Evolutionary conservation across 176 grass and related monocot species (phyloP).

Genomic region (Lolium perenne): DNA sequence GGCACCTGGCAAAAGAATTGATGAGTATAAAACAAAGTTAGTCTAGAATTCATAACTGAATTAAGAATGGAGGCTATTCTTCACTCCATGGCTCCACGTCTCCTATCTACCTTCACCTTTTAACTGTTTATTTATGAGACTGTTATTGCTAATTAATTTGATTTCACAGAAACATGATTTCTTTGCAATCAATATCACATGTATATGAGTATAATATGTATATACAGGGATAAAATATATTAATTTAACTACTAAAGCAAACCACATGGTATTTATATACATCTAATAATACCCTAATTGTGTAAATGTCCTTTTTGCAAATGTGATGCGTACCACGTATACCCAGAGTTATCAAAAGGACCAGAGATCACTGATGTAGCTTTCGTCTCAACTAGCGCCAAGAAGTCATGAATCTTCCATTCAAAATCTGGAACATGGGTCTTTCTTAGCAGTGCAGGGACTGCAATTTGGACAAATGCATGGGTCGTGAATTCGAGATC

Average conservation of each 20-base stretch:
- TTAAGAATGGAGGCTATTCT: not conserved
- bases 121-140: not conserved
- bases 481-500: not conserved
- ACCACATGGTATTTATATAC: not conserved
- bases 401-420: slow-evolving; percentile 49
- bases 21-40: not conserved
- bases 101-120: not conserved
- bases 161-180: not conserved
- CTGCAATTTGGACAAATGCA: slow-evolving; percentile 22
- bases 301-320: not conserved
- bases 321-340: slow-evolving; percentile 17
- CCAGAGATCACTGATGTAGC: not conserved
- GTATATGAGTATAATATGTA: not conserved
- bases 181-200: not conserved
- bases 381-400: slow-evolving; percentile 28
- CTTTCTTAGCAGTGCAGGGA: not conserved
- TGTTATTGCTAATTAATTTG: slow-evolving; percentile 3
- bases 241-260: not conserved
- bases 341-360: slow-evolving; percentile 9
- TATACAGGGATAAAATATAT: not conserved
- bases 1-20: slow-evolving; percentile 22
- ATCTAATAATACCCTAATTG: not conserved
- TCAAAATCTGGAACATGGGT: slow-evolving; percentile 20
- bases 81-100: not conserved
- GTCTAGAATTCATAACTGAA: not conserved